A percentile compares a stretch with the other conserved stretches of the same genome.
Conservation (phyloP, 805 yeast species). For the Candida dendrica region DNA sequence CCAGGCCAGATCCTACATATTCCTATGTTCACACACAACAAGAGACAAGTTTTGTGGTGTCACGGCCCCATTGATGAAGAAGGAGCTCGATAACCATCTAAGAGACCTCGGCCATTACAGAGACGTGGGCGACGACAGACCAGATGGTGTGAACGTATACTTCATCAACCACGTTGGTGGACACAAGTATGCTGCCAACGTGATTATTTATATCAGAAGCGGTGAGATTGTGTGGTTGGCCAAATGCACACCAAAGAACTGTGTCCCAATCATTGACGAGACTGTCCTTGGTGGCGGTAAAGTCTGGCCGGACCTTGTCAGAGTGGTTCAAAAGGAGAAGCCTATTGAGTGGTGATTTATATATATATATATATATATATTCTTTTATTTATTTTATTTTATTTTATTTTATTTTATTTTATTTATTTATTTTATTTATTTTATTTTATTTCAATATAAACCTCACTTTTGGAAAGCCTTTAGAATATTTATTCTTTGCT, state of each 20-base stretch:
- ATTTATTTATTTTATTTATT: background rate
- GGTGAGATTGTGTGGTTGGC: conserved; percentile 89
- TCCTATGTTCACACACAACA: conserved; percentile 83
- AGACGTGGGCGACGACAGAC: conserved; percentile 68
- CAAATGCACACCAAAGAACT: conserved; percentile 71
- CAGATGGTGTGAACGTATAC: conserved; percentile 65
- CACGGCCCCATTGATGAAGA: conserved; percentile 86
- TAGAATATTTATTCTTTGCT: conserved; percentile 44
- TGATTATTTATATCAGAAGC: conserved; percentile 60
- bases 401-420: no score
- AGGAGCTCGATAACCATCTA: conserved; percentile 65
- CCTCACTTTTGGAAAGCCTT: conserved; percentile 12
- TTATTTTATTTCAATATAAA: background rate
- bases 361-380: no score
- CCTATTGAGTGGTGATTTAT: conserved; percentile 42
- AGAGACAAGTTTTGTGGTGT: conserved; percentile 92
- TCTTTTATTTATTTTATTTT: no score
- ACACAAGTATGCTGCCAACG: conserved; percentile 90
- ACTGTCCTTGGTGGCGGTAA: conserved; percentile 58
- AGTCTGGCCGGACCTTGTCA: conserved; percentile 63
- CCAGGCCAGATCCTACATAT: conserved; percentile 39
- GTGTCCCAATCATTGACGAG: conserved; percentile 66
- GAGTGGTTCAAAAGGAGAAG: conserved; percentile 50
- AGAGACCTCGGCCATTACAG: conserved; percentile 67
- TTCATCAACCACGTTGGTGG: conserved; percentile 91